Base-by-base conservation (phyloP, 257 asterid species). In the Cinchona pubescens region DNA sequence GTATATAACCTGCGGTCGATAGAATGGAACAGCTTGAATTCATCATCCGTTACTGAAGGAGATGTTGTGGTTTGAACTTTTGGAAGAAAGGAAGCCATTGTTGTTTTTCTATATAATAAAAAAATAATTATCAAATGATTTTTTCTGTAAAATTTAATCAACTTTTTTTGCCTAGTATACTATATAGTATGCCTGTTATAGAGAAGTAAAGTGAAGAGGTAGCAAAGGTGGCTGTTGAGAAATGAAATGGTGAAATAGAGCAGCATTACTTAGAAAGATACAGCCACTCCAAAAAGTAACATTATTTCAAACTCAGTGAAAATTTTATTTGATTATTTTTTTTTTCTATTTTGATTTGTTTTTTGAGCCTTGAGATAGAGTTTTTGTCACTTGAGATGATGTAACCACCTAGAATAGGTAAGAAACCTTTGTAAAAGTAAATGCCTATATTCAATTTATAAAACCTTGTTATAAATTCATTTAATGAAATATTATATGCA, bases 1-100 rank as follows among this genome's bases (percentile, higher is more conserved):
- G 72, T 48, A 51, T 35, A 90, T 7, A 90, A 78, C 25, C 74
- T 73, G 0, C 97, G 71, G 75, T 92, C 97, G 14, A 88, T 82
- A 67, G 84, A 1, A 80, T 92, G 93, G 46, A 86, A 92, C 15
- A 38, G 45, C n/a, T 85, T 80, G 85, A 90, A 92, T 0, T 81
- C 89, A 0, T 84, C 91, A 27, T 88, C 88, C 10, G 78, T 40
- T 4, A 86, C 78, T 2, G 79, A 75, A 0, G 83, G 82, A 73
- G 55, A 23, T 11, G 23, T 9, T 1, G 8, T 67, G 35, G 23
- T 43, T 18, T 3, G 19, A 21, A n/a, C n/a, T n/a, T n/a, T n/a
- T 0, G 51, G 34, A 23, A 66, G 34, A 21, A 43, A 38, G 11
- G 51, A 66, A 23, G 25, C 71, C 71, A 66, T 38, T 23, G 2